Evolutionary conservation across 2,329 filamentous ascomycete species (phyloP).

Genomic region (Teratosphaeriaceae sp.): DNA sequence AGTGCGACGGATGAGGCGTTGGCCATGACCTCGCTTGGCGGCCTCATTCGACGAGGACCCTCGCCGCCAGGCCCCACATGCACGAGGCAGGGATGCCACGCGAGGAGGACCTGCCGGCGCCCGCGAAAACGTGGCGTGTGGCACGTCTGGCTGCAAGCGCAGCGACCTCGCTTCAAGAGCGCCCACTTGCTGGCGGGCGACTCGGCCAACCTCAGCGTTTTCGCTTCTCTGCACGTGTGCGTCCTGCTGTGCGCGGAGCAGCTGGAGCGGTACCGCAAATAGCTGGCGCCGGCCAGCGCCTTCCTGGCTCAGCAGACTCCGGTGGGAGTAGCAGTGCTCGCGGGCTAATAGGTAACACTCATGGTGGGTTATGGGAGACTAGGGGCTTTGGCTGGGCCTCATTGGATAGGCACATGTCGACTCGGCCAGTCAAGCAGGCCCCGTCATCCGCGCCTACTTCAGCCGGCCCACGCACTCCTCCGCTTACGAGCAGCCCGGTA

Average conservation of each 20-base stretch:
- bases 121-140: constrained; percentile 3
- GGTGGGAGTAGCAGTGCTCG: no score
- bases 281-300: no score
- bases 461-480: constrained; percentile 1
- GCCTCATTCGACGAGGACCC: neutral
- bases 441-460: neutral
- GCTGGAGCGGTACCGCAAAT: neutral
- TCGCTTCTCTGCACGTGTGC: neutral
- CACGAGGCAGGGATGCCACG: constrained; percentile 3
- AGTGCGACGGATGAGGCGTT: neutral
- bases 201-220: neutral
- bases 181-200: neutral
- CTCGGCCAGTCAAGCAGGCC: no score
- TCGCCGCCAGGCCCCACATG: neutral
- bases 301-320: no score
- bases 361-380: no score
- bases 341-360: no score
- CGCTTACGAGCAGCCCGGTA: constrained; percentile 1
- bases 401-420: neutral
- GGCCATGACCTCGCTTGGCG: neutral
- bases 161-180: neutral
- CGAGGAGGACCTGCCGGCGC: neutral
- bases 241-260: neutral
- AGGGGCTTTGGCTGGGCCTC: no score
- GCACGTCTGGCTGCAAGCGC: no score